These are phyloP conservation scores for Gastrolobium villosum DNA, from an alignment of 306 rosid species.

Conservation along the genomic window DNA sequence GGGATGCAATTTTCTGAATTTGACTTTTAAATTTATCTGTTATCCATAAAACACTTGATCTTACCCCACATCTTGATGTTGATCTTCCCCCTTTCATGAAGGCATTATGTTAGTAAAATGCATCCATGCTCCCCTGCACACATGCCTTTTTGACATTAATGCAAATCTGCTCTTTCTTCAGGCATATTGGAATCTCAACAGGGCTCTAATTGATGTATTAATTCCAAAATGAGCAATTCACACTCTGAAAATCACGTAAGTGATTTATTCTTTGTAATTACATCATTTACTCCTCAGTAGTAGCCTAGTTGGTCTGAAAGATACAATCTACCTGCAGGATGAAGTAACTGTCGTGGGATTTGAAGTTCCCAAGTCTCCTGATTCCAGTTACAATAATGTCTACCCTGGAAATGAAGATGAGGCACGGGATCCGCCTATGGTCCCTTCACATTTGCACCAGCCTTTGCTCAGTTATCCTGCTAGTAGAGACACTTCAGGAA, in stretches of 20 bases:
- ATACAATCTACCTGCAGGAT: conserved; percentile 66
- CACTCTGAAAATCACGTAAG: conserved; percentile 72
- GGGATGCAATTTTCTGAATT: conserved; percentile 4
- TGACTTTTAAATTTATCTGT: conserved; percentile 5
- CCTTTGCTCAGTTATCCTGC: conserved; percentile 67
- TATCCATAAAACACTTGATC: neutral
- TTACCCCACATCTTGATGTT: neutral
- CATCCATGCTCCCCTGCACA: neutral
- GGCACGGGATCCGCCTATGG: conserved; percentile 85
- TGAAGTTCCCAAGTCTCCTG: conserved; percentile 89
- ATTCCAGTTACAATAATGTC: conserved; percentile 81
- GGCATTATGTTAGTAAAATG: neutral
- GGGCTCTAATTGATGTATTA: conserved; percentile 60
- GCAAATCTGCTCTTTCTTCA: conserved; percentile 54
- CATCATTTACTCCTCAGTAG: conserved; percentile 36
- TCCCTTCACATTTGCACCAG: conserved; percentile 87
- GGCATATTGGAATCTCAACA: conserved; percentile 52
- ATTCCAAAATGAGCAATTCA: conserved; percentile 76
- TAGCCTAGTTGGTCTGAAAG: conserved; percentile 24
- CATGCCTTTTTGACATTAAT: conserved; percentile 19
- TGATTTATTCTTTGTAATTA: conserved; percentile 42
- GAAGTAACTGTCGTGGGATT: conserved; percentile 82
- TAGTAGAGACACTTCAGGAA: conserved; percentile 57
- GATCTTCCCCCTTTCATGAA: neutral
- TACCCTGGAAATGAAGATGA: conserved; percentile 82